These are phyloP conservation scores for Cladosporium sp. DNA, from an alignment of 2,329 filamentous ascomycete genomes.

Conservation along the genomic window DNA sequence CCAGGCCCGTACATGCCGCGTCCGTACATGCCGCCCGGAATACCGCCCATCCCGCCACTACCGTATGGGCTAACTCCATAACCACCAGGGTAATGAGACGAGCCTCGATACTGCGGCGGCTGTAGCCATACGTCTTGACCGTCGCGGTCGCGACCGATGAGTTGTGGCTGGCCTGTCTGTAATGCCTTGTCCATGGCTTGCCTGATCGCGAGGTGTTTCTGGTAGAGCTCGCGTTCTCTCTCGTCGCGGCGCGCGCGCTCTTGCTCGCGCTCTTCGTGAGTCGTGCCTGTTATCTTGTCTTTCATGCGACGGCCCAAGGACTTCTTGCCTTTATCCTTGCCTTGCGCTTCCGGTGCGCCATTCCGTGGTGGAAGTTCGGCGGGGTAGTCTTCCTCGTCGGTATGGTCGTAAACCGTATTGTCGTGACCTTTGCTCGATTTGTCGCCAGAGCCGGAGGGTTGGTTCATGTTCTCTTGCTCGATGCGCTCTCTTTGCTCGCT, in stretches of 20 bases:
- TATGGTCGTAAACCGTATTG: conserved; percentile 44
- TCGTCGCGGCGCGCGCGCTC: conserved; percentile 45
- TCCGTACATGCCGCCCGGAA: conserved; percentile 21
- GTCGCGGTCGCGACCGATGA: conserved; percentile 50
- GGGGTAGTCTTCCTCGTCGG: conserved; percentile 36
- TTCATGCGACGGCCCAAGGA: conserved; percentile 54
- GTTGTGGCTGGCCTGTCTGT: conserved; percentile 53
- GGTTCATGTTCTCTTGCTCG: conserved; percentile 34
- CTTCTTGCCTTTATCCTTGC: conserved; percentile 28
- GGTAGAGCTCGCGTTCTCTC: conserved; percentile 50
- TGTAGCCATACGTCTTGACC: conserved; percentile 57
- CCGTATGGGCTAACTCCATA: conserved; percentile 27
- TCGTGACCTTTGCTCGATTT: conserved; percentile 22
- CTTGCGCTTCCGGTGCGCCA: conserved; percentile 17
- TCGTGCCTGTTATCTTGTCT: conserved; percentile 55
- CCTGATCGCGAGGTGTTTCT: conserved; percentile 48
- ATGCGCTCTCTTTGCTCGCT: conserved; percentile 48
- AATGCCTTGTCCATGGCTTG: conserved; percentile 49
- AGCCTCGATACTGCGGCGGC: conserved; percentile 42
- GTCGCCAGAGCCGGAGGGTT: conserved; percentile 23
- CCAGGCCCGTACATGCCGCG: conserved; percentile 1
- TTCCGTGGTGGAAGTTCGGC: conserved; percentile 20
- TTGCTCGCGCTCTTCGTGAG: conserved; percentile 51
- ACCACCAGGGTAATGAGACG: conserved; percentile 14
- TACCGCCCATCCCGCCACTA: conserved; percentile 28